Base-by-base conservation (phyloP, 371 early-diverging fungal species). In the Homolaphlyctis polyrhiza region DNA sequence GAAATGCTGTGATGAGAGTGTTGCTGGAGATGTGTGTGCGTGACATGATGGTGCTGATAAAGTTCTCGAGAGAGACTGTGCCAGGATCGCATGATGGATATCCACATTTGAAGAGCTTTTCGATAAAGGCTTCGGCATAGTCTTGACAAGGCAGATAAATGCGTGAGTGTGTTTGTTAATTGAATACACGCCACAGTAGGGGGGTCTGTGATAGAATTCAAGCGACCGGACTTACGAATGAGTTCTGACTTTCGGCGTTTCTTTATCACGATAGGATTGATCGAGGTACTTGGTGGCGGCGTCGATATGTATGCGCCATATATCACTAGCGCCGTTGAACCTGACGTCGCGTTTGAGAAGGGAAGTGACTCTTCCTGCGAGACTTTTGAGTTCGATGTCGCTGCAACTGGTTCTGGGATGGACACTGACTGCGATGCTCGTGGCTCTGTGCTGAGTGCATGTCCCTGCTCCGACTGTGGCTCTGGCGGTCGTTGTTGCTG, bases 1-100 rank as follows among this genome's bases (percentile, higher is more conserved):
- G 63, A 34, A 86, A 69, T 47, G 84, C 86, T 29, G 77, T 58
- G 32, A 73, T 66, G 61, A 87, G 72, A 43, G 75, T 73, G 16
- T 71, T 69, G 35, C 71, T 60, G 27, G 80, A 74, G 32, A 80
- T 74, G 48, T 78, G 78, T 5, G 86, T 85, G 64, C 87, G 73
- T 35, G 68, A 66, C 61, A 78, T 71, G 29, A 84, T 66, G 30
- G 60, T 52, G 35, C 32, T 35, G 29, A 76, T 58, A 51, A 76
- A 76, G 11, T 57, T 23, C 3, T 39, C 49, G 3, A 54, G 47
- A 1, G 54, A 30, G 14, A 33, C 49, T 43, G 45, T 50, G 11
- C 27, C 39, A 8, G 18, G 23, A 6, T 48, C n/a, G 18, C 63
- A 47, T 14, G 43, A 43, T 30, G 57, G 13, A 28, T 34, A 39